Evolutionary conservation across 768 basidiomycete genomes (phyloP), one percentile per base, ranked within the genome.

Genomic region (Chlorophyllum brunneum): DNA sequence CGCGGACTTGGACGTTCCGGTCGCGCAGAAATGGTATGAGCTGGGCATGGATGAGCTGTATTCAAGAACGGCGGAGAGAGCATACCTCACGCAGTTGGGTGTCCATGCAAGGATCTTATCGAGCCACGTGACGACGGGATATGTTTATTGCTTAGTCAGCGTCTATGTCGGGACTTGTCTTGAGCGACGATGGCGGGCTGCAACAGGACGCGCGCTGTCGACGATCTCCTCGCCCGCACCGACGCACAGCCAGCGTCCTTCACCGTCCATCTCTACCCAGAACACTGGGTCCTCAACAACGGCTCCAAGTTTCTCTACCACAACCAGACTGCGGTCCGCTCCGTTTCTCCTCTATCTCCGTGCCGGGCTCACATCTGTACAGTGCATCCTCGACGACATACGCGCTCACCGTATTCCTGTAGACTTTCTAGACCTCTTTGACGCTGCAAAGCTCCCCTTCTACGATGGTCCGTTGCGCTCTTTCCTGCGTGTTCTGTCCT

Each of bases 1-100:
- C 86, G 39, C 95, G 81, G 16, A 88, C 95, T 62, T 92, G 84
- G 0, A 89, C 91, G 59, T 95, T 95, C 54, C 77, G 79, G 57
- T 95, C 92, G 59, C 85, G 81, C 46, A 98, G 69, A 64, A 98
- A 98, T 2, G 80, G 83, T 10, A 93, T 67, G 20, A 98, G 81
- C 84, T 97, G 67, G n/a, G 10, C 5, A 15, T 26, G 11, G 5
- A 6, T 51, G 9, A 51, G 49, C 4, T 3, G 2, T 15, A 24
- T 16, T 36, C n/a, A 15, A 20, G 3, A 5, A 6, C 20, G 27
- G 47, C 16, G 11, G n/a, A 20, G 24, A 7, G 10, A 10, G 23
- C 67, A 58, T 51, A 77, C 78, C 73, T 78, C 76, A 54, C 68
- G 70, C 51, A 80, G 65, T 59, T 78, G 76, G 48, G 65, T 67